Conservation (phyloP, 768 basidiomycete species). For the Epithele typhae region DNA sequence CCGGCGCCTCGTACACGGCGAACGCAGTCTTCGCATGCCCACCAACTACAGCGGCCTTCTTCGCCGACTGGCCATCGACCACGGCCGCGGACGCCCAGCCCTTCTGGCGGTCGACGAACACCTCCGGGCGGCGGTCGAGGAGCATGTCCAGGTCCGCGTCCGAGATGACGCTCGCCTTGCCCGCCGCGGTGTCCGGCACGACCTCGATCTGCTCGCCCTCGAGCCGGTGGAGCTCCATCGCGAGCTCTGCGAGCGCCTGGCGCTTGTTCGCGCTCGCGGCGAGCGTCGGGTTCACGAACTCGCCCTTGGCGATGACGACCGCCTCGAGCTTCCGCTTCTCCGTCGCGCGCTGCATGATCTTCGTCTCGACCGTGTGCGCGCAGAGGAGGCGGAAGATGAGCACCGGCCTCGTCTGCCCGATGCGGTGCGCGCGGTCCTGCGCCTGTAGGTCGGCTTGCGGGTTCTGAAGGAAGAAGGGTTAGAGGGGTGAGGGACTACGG, state of each 20-base stretch:
- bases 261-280: slow-evolving; percentile 45
- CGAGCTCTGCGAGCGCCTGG: slow-evolving; percentile 77
- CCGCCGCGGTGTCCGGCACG: slow-evolving; percentile 67
- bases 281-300: slow-evolving; percentile 71
- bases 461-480: slow-evolving; percentile 44
- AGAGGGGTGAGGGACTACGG: not conserved
- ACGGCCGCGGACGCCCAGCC: slow-evolving; percentile 62
- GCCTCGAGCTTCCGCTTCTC: slow-evolving; percentile 91
- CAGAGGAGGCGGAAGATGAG: slow-evolving; percentile 85
- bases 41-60: slow-evolving; percentile 8
- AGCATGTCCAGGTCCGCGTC: slow-evolving; percentile 78
- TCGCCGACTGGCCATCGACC: not conserved
- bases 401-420: slow-evolving; percentile 90
- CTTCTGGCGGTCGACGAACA: slow-evolving; percentile 63
- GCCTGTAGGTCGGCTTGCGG: slow-evolving; percentile 98
- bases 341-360: slow-evolving; percentile 82
- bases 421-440: slow-evolving; percentile 92
- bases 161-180: slow-evolving; percentile 69
- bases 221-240: slow-evolving; percentile 67
- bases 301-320: slow-evolving; percentile 91
- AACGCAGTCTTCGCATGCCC: slow-evolving; percentile 44
- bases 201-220: slow-evolving; percentile 91
- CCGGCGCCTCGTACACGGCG: slow-evolving; percentile 71
- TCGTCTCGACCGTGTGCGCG: slow-evolving; percentile 86
- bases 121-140: slow-evolving; percentile 72